Evolutionary conservation across 495 filamentous ascomycete genomes (phyloP), one percentile per base, ranked within the genome.

Genomic region (Talaromyces proteolyticus): DNA sequence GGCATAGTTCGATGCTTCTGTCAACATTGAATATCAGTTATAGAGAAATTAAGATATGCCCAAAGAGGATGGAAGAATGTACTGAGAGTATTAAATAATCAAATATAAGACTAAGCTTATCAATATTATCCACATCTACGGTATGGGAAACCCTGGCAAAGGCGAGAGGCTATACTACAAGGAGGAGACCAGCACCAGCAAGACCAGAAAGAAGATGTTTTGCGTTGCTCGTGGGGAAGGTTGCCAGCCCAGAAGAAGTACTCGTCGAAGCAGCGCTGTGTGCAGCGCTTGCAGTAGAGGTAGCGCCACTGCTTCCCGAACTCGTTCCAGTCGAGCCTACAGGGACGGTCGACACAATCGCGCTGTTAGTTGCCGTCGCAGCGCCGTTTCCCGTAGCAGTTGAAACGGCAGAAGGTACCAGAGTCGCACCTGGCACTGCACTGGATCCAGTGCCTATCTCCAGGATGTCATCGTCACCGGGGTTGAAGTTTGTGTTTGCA

Each of bases 401-500:
- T 21, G 70, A 71, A 4, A 86, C 84, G 0, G 87, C 67, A 25
- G 80, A 81, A 8, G 64, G 42, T 7, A 89, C 86, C 20, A 58
- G 59, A 0, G 80, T 82, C 1, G 87, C 88, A 43, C 76, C 75
- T 0, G 90, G 90, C 1, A 95, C 78, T 3, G 72, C 67, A 14
- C 29, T 56, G 2, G 67, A 63, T 12, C 85, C 84, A 4, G 66
- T 74, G n/a, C 73, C 73, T 47, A 95, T 91, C 68, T 91, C 89
- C 17, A 74, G 53, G 44, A 94, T 74, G 43, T 78, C 75, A 17
- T 76, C 74, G 10, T 70, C 57, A 0, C 83, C 86, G 3, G 78
- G 69, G 62, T 91, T 86, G 63, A 88, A 90, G 52, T 79, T 82
- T 0, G 89, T 89, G 59, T 87, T 82, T 3, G 88, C 91, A 44